Evolutionary conservation across 2,329 filamentous ascomycete species (phyloP), one percentile per base, ranked within the genome.

Genomic region (Septoria petroselini): DNA sequence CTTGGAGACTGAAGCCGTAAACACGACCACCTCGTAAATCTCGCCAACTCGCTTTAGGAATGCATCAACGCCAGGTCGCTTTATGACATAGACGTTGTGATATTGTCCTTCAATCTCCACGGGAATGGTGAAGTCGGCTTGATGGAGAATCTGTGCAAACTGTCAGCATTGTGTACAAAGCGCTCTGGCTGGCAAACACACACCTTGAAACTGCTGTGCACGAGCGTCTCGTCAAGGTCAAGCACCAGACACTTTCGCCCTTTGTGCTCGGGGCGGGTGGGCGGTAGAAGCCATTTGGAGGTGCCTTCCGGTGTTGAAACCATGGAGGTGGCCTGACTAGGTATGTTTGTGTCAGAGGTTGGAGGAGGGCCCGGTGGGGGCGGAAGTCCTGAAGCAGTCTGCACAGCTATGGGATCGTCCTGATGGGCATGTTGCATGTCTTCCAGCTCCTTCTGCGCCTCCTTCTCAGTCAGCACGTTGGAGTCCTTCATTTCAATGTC

Each of bases 1-100:
- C 88, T 98, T 98, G 33, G 93, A 96, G 43, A 98, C 93, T 7
- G 93, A 98, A 45, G 93, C 93, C 33, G 93, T 98, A 68, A 98
- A 98, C 38, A 98, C 91, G 19, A 98, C 93, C 41, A 98, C 91
- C 73, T 98, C 93, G 65, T 97, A 98, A 41, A 98, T 78, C 72
- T 98, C 93, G 41, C 93, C 93, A 29, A 98, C 91, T 52, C 93
- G 80, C 77, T 97, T 97, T 89, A 98, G 96, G 71, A 98, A 98
- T 58, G 94, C 85, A 67, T 98, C 93, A 15, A 98, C 93, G 46
- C 93, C 93, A n/a, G 93, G 93, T 64, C 93, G 83, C 75, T 98
- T 98, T 70, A 98, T 98, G 58, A 98, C 93, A 68, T 98, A 98
- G 47, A 98, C 94, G 65, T 98, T 98, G 73, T 98, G 93, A 68